Conservation (phyloP, 1,284 basidiomycete species). For the Heterobasidion irregulare region DNA sequence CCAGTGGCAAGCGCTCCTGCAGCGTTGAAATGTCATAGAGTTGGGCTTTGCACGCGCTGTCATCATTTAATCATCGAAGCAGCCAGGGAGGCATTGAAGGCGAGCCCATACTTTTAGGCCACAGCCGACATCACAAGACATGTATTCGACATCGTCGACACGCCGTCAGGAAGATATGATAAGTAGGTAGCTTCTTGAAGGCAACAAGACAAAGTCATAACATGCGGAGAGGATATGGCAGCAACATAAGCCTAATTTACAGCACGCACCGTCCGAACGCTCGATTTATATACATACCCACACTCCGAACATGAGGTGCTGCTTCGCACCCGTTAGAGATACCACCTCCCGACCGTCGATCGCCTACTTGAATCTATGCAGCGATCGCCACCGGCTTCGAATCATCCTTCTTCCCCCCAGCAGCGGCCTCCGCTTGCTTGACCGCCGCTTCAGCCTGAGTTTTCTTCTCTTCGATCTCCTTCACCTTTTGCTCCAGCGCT, state of each 20-base stretch:
- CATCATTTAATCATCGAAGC: no score
- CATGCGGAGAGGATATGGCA: not conserved
- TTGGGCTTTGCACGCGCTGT: no score
- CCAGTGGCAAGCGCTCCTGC: no score
- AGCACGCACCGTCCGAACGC: not conserved
- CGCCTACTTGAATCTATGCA: not conserved
- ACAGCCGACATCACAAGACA: no score
- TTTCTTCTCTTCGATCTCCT: constrained; percentile 26
- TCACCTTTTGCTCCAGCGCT: constrained; percentile 19
- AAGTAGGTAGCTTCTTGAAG: not conserved
- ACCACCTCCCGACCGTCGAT: not conserved
- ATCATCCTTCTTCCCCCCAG: constrained; percentile 7
- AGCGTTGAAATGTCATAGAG: no score
- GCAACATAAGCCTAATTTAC: not conserved
- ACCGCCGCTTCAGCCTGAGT: constrained; percentile 18
- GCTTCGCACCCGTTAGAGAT: not conserved
- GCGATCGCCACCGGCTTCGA: constrained; percentile 4
- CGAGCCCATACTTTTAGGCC: no score
- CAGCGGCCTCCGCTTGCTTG: constrained; percentile 13
- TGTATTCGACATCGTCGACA: not conserved
- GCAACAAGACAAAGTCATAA: not conserved
- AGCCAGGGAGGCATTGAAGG: no score
- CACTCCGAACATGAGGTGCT: not conserved
- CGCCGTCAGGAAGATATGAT: not conserved
- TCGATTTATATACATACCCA: not conserved